These are phyloP conservation scores for Magnolia sinica DNA, from an alignment of 164 flowering plant species.

Conservation along the genomic window DNA sequence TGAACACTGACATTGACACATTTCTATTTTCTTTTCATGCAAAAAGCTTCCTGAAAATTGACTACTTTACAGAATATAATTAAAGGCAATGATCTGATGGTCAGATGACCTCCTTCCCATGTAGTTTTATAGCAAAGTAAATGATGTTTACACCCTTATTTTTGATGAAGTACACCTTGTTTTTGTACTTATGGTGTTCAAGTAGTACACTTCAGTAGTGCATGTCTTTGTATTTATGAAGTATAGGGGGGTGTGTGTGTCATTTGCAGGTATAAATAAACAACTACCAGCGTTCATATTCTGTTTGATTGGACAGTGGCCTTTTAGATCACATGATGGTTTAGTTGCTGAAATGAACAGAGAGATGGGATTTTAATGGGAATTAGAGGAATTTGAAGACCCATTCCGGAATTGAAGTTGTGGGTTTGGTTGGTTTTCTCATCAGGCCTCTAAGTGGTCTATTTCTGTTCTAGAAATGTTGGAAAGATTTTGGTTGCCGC, in stretches of 20 bases:
- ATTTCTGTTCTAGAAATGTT: neutral
- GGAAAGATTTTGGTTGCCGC: neutral
- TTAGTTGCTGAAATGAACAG: slow-evolving; percentile 16
- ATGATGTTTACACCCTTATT: neutral
- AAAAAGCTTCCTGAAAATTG: neutral
- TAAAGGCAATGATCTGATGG: neutral
- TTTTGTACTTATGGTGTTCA: neutral
- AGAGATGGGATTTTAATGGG: slow-evolving; percentile 17
- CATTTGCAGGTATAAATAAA: neutral
- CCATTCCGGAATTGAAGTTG: slow-evolving; percentile 18
- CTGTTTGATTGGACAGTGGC: neutral
- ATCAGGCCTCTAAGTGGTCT: slow-evolving; percentile 8
- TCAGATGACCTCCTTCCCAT: neutral
- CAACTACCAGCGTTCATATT: neutral
- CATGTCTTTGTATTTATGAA: neutral
- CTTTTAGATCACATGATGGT: neutral
- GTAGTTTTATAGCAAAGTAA: neutral
- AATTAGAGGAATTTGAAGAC: slow-evolving; percentile 9
- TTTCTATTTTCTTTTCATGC: neutral
- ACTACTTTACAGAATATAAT: neutral
- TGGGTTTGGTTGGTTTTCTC: slow-evolving; percentile 31
- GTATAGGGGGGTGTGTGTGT: neutral
- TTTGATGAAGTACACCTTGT: neutral
- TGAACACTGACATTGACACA: neutral
- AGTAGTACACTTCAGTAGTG: neutral